Evolutionary conservation across 1,284 basidiomycete genomes (phyloP).

Genomic region (Grifola frondosa): DNA sequence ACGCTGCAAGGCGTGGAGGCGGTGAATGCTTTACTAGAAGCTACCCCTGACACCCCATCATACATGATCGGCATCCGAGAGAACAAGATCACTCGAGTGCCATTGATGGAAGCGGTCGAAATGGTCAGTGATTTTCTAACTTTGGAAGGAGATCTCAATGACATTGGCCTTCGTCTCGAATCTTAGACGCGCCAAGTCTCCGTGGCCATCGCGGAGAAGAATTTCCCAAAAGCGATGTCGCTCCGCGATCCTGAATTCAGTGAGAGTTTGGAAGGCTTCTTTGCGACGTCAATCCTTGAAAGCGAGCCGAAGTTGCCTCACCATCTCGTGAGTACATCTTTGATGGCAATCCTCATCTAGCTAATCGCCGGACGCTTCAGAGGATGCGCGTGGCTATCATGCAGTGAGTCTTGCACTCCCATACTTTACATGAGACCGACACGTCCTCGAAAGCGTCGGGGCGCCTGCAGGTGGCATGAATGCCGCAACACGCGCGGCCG

Average conservation of each 20-base stretch:
- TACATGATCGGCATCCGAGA: conserved; percentile 98
- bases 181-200: conserved; percentile 83
- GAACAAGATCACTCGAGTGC: conserved; percentile 92
- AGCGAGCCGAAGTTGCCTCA: conserved; percentile 61
- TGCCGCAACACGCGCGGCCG: conserved; percentile 92
- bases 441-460: conserved; percentile 65
- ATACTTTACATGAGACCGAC: not conserved
- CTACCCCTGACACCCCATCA: conserved; percentile 87
- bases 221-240: conserved; percentile 87
- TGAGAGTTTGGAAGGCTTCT: conserved; percentile 86
- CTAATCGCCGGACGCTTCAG: conserved; percentile 37
- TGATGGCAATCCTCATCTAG: not conserved
- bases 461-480: conserved; percentile 99
- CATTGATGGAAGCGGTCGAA: conserved; percentile 90
- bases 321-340: conserved; percentile 48
- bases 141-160: not conserved
- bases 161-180: conserved; percentile 4
- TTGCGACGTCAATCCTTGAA: conserved; percentile 67
- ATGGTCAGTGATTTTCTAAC: conserved; percentile 48
- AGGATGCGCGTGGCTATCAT: conserved; percentile 88
- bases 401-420: conserved; percentile 60
- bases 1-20: conserved; percentile 95
- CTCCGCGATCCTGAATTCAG: conserved; percentile 91
- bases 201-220: conserved; percentile 77
- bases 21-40: conserved; percentile 86